Evolutionary conservation across 495 filamentous ascomycete genomes (phyloP).

Genomic region (Hypoxylon lenormandii): DNA sequence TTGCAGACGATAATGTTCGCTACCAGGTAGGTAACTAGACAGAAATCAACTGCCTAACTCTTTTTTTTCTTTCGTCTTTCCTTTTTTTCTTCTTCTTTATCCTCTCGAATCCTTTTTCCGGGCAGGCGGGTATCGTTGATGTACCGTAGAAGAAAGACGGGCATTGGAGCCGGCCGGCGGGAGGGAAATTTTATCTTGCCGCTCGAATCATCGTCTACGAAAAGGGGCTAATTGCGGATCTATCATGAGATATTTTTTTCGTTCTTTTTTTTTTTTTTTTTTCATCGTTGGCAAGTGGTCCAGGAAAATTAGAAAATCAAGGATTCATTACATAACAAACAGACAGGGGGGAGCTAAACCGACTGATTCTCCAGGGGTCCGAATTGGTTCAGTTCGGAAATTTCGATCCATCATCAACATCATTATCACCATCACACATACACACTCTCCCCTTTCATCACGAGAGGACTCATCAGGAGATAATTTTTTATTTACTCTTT

Average conservation of each 20-base stretch:
- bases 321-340: constrained; percentile 33
- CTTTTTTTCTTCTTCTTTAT: neutral
- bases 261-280: neutral
- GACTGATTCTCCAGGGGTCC: constrained; percentile 8
- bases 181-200: constrained; percentile 17
- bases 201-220: constrained; percentile 13
- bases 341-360: constrained; percentile 15
- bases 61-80: neutral
- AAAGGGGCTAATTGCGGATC: constrained; percentile 5
- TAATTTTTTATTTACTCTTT: neutral
- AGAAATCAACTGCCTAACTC: constrained; percentile 7
- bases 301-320: constrained; percentile 12
- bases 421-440: constrained; percentile 15
- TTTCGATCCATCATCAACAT: constrained; percentile 28
- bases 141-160: constrained; percentile 11
- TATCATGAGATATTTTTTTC: constrained; percentile 14
- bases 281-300: constrained; percentile 21
- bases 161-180: constrained; percentile 17
- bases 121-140: constrained; percentile 19
- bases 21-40: no score
- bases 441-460: no score
- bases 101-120: constrained; percentile 16
- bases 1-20: constrained; percentile 6
- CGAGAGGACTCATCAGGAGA: neutral
- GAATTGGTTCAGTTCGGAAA: constrained; percentile 22